Conservation (phyloP, 2,329 filamentous ascomycete genomes). For the Metarhizium robertsii region DNA sequence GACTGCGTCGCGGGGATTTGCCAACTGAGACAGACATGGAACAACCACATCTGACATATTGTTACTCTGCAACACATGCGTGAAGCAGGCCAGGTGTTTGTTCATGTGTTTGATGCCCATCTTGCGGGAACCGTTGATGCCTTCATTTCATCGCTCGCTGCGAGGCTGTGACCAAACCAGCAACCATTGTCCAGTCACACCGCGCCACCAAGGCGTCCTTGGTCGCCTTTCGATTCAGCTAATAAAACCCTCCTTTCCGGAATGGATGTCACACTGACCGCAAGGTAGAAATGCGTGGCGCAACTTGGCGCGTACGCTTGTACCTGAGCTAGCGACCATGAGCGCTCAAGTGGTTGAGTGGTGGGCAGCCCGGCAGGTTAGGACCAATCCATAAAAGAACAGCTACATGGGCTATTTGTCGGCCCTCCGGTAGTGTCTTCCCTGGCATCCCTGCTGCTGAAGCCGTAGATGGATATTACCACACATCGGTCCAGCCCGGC, state of each 20-base stretch:
- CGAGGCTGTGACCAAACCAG: too few relatives aligned
- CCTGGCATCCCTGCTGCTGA: background rate
- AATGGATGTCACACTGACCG: background rate
- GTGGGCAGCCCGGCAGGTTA: background rate
- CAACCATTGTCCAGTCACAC: background rate
- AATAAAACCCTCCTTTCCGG: background rate
- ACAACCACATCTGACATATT: background rate
- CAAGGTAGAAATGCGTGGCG: slow-evolving; percentile 1
- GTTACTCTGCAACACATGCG: background rate
- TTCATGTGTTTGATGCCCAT: background rate
- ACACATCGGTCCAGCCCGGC: too few relatives aligned
- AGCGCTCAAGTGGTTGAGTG: too few relatives aligned
- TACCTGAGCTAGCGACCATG: slow-evolving; percentile 1
- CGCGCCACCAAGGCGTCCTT: background rate
- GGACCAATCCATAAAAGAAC: background rate
- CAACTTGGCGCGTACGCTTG: slow-evolving; percentile 2
- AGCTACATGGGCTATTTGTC: background rate
- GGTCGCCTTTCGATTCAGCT: background rate
- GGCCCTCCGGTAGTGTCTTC: background rate
- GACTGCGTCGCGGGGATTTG: background rate
- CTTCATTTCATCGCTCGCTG: too few relatives aligned
- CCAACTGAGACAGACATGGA: background rate
- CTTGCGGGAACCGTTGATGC: background rate
- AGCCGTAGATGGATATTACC: too few relatives aligned
- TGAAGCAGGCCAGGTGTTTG: background rate